Percentiles rank a stretch among this genome's conserved stretches.
Evolutionary conservation across 306 rosid genomes (phyloP).

Genomic region (Carpinus viminea): DNA sequence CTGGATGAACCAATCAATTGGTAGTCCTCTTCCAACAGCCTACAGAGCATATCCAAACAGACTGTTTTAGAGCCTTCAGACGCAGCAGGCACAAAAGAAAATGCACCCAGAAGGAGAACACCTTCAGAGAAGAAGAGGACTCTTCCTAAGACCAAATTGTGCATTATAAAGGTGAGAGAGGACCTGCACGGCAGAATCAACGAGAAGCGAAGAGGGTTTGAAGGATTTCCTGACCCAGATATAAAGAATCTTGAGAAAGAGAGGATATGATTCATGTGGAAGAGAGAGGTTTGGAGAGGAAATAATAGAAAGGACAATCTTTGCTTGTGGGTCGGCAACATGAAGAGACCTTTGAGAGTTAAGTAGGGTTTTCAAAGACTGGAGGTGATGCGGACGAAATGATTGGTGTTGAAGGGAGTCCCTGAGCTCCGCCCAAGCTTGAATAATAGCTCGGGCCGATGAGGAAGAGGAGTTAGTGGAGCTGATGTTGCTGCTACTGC

Average conservation of each 20-base stretch:
- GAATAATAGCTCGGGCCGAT: conserved; percentile 75
- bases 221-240: conserved; percentile 77
- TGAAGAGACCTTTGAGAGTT: conserved; percentile 69
- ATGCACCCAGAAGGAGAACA: conserved; percentile 61
- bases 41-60: conserved; percentile 55
- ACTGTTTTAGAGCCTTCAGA: conserved; percentile 48
- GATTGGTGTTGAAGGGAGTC: conserved; percentile 50
- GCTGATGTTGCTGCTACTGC: conserved; percentile 27
- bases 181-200: conserved; percentile 50
- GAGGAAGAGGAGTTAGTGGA: conserved; percentile 37
- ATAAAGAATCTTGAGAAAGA: conserved; percentile 63
- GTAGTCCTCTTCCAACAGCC: conserved; percentile 42
- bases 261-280: conserved; percentile 52
- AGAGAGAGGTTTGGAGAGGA: conserved; percentile 47
- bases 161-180: conserved; percentile 38
- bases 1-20: conserved; percentile 36
- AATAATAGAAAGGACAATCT: conserved; percentile 62
- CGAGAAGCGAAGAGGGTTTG: conserved; percentile 45
- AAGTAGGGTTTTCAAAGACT: conserved; percentile 60
- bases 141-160: conserved; percentile 35
- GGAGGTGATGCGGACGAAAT: conserved; percentile 47
- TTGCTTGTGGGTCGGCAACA: conserved; percentile 86
- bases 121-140: conserved; percentile 52
- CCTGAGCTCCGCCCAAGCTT: conserved; percentile 79
- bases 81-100: conserved; percentile 51